Evolutionary conservation across 1,139 yeast species (phyloP).

Genomic region (Kluyveromyces sp.): DNA sequence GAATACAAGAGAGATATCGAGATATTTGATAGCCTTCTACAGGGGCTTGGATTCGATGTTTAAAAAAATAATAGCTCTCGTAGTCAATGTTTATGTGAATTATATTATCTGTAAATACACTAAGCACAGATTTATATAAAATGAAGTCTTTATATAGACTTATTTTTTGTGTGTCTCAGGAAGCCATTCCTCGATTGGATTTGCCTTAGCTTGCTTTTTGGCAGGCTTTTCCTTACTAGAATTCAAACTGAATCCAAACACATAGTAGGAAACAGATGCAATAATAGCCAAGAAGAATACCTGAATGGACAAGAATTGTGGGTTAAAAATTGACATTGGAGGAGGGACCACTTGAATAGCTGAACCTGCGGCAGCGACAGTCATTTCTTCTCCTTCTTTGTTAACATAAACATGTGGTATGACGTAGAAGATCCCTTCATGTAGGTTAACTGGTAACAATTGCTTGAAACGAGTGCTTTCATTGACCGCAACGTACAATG

Average conservation of each 20-base stretch:
- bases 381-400: conserved; percentile 45
- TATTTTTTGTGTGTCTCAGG: conserved; percentile 42
- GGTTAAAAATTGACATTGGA: conserved; percentile 63
- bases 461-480: conserved; percentile 45
- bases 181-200: conserved; percentile 49
- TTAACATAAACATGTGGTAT: conserved; percentile 54
- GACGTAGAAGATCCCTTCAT: conserved; percentile 52
- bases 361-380: conserved; percentile 52
- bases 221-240: conserved; percentile 26
- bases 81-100: no score
- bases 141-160: conserved; percentile 4
- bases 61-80: background rate
- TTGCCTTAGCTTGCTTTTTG: conserved; percentile 22
- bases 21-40: conserved; percentile 12
- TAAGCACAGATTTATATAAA: conserved; percentile 4
- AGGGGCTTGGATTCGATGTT: conserved; percentile 9
- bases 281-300: conserved; percentile 44
- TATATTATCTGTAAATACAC: background rate
- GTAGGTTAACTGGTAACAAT: conserved; percentile 46
- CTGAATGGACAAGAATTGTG: conserved; percentile 60
- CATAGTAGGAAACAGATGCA: conserved; percentile 41
- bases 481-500: conserved; percentile 46
- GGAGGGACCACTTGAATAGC: conserved; percentile 55
- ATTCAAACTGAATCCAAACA: conserved; percentile 34
- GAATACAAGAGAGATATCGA: conserved; percentile 17